Base-by-base conservation (phyloP, 108 stramenopile genomes). In the Chaetoceros muelleri region DNA sequence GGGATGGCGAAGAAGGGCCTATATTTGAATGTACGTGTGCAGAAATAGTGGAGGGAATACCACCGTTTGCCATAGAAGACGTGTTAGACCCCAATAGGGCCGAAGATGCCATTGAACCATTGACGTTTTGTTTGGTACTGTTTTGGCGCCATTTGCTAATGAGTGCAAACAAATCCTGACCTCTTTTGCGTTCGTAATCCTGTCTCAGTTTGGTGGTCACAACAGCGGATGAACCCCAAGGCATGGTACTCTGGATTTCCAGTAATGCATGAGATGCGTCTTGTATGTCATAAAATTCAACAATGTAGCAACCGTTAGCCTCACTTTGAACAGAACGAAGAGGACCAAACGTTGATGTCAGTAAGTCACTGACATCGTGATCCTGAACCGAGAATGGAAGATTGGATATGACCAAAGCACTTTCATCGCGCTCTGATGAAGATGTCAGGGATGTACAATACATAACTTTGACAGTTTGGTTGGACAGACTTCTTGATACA, bases 211-310 rank as follows among this genome's bases (percentile, higher is more conserved):
- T 79, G 20, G 85, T 72, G 58, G 81, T 78, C 23, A 90, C 79
- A 26, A 55, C 69, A 27, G 76, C 81, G 46, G 67, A 60, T 2
- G 72, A 72, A 8, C 86, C 92, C 80, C 82, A 94, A n/a, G 86
- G 85, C 65, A 83, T 78, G 16, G 79, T 61, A 31, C 79, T 80
- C 51, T 84, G 80, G 24, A 94, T 53, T 53, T 94, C 92, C 65
- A 87, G 57, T 51, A 83, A 67, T 24, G 87, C 88, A 60, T 90
- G 87, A 52, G 74, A 83, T 19, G 92, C 83, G 65, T 94, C 92
- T 60, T 94, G 92, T 25, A 85, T 59, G 61, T 94, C 85, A 54
- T 84, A 82, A 62, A 86, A 94, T 65, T 90, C 85, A 2, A 83
- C 83, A 30, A 90, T 52, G 64, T 74, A 94, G 50, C 52, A 60